Evolutionary conservation across 1,284 basidiomycete species (phyloP), one percentile per base, ranked within the genome.

Genomic region (Microbotryum lychnidis-dioicae): DNA sequence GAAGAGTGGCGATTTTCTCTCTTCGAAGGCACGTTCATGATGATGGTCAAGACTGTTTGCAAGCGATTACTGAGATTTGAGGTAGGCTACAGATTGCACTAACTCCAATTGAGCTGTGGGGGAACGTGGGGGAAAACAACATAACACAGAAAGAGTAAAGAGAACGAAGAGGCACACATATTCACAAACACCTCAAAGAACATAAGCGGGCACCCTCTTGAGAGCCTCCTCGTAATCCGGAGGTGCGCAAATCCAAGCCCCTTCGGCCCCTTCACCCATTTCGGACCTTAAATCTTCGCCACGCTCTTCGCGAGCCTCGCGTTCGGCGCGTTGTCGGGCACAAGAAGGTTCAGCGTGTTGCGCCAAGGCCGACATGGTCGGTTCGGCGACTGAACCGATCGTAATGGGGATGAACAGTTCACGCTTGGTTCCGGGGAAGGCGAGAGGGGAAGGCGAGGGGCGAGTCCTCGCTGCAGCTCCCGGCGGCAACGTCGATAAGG

Each of bases 321-420:
- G 55, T 46, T 69, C 67, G 1, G 50, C 49, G 23, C 67, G 25
- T n/a, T 60, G 21, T n/a, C 57, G 44, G 0, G 57, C 56, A 27
- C 46, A 52, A 48, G 66, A 62, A 14, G 44, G 45, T 10, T 49
- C 64, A 7, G n/a, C 31, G 5, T 49, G 46, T 20, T 21, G 50
- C 33, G 47, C 51, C 54, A 71, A 51, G 58, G 70, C 68, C 6
- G 61, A 60, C 51, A 71, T 59, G 14, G 63, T 62, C 27, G 78
- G 78, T 62, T 79, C 78, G 16, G 75, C 73, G 33, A 79, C 78
- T 8, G 73, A 75, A 2, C 78, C 78, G 58, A 79, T 73, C 21
- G 75, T 73, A 67, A 79, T 69, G 0, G 77, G 76, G 37, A 78
- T 65, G n/a, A 75, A 68, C 9, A 78, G 68, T 25, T 75, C 74